Conservation (phyloP, 805 yeast species). For the Metschnikowia matae region DNA sequence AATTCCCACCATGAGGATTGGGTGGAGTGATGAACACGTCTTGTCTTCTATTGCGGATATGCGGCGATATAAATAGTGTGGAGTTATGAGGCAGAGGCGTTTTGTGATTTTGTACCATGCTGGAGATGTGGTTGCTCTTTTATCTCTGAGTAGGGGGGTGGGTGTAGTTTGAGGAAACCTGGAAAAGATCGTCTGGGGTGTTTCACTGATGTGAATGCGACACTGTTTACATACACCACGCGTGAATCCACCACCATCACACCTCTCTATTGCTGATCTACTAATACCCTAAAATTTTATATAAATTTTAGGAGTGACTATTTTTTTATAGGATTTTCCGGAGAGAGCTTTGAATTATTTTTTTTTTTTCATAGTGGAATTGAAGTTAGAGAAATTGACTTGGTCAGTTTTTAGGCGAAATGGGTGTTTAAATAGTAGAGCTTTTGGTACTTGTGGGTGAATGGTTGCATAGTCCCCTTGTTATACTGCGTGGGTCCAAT, state of each 20-base stretch:
- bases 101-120: conserved; percentile 21
- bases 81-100: conserved; percentile 62
- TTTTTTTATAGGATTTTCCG: too few relatives aligned
- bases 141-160: background rate
- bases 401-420: too few relatives aligned
- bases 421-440: too few relatives aligned
- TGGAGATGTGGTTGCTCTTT: background rate
- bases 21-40: conserved; percentile 47
- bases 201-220: conserved; percentile 2
- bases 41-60: conserved; percentile 38
- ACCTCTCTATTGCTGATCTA: background rate
- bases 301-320: too few relatives aligned
- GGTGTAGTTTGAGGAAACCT: background rate
- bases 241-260: background rate
- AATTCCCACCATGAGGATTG: conserved; percentile 37
- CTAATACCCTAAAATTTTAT: background rate
- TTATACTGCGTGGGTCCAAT: too few relatives aligned
- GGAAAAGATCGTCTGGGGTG: background rate
- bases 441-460: too few relatives aligned
- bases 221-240: conserved; percentile 3
- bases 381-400: too few relatives aligned
- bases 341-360: too few relatives aligned
- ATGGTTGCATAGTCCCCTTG: too few relatives aligned
- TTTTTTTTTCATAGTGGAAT: too few relatives aligned
- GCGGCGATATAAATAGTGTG: conserved; percentile 69